Conservation (phyloP, 2,329 filamentous ascomycete genomes). For the Clonostachys sp. region DNA sequence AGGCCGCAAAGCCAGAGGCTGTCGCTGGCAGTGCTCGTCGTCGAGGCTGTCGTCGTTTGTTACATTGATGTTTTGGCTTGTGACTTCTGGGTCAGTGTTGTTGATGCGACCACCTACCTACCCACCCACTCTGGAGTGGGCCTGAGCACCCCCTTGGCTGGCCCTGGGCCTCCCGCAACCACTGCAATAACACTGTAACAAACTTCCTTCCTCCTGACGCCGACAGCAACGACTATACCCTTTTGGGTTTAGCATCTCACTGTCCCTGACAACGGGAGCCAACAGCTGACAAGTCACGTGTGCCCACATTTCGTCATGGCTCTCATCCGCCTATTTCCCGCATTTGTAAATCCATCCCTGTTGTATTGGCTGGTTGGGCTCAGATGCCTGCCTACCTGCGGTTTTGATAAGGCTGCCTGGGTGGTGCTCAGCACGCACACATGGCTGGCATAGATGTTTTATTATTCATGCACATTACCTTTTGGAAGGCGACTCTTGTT, state of each 20-base stretch:
- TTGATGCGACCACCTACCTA: constrained; percentile 9
- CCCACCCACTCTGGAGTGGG: not conserved
- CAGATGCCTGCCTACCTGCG: not conserved
- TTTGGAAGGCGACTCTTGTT: no score
- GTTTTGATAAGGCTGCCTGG: no score
- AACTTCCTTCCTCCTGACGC: no score
- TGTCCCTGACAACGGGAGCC: constrained; percentile 2
- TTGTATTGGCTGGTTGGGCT: not conserved
- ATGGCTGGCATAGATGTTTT: no score
- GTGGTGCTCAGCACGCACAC: no score
- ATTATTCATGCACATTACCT: no score
- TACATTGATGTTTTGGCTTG: constrained; percentile 16
- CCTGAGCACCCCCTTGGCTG: no score
- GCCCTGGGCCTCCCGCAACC: no score
- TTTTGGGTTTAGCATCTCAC: not conserved
- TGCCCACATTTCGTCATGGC: no score
- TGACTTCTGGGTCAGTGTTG: constrained; percentile 7
- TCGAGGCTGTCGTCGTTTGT: constrained; percentile 1
- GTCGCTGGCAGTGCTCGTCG: constrained; percentile 1
- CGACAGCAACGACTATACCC: constrained; percentile 3
- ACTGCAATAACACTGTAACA: no score
- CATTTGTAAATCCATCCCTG: not conserved
- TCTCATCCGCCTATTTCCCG: no score
- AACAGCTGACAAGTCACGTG: no score
- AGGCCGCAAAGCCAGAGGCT: constrained; percentile 4